Percentiles rank a stretch among this genome's conserved stretches.
Evolutionary conservation across 345 rosid genomes (phyloP).

Genomic region (Arabis hirsuta): DNA sequence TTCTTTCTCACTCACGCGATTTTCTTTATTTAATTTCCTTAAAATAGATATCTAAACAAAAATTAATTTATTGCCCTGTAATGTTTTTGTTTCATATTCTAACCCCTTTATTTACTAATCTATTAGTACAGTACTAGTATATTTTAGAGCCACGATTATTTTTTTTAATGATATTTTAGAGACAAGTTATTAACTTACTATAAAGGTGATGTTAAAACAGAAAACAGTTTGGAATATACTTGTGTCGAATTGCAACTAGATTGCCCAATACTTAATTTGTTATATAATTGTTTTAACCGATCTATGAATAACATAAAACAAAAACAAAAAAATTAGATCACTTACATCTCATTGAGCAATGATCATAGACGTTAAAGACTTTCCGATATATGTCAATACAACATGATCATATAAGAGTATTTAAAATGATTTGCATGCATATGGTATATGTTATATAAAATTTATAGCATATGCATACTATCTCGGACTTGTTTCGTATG

Average conservation of each 20-base stretch:
- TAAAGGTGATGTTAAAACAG: no score
- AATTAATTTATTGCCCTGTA: not conserved
- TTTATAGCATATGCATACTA: no score
- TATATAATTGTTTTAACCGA: not conserved
- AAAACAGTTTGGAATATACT: not conserved
- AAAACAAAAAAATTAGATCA: no score
- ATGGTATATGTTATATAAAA: no score
- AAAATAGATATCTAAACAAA: conserved; percentile 13
- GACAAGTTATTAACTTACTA: no score
- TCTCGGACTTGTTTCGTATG: no score
- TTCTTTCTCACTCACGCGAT: conserved; percentile 36
- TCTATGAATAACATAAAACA: not conserved
- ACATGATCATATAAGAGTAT: not conserved
- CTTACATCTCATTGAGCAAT: not conserved
- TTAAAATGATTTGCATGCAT: not conserved
- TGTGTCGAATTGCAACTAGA: not conserved
- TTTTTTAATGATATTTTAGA: no score
- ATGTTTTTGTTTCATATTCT: not conserved
- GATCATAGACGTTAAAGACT: not conserved
- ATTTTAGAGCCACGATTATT: no score
- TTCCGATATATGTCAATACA: not conserved
- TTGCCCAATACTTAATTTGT: not conserved
- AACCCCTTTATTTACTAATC: not conserved
- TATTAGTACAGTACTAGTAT: no score
- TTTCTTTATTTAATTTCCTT: conserved; percentile 4